phyloP scores from a whole-genome alignment of 202 grass and related monocot genomes.

The Schoenoplectus tabernaemontani region DNA sequence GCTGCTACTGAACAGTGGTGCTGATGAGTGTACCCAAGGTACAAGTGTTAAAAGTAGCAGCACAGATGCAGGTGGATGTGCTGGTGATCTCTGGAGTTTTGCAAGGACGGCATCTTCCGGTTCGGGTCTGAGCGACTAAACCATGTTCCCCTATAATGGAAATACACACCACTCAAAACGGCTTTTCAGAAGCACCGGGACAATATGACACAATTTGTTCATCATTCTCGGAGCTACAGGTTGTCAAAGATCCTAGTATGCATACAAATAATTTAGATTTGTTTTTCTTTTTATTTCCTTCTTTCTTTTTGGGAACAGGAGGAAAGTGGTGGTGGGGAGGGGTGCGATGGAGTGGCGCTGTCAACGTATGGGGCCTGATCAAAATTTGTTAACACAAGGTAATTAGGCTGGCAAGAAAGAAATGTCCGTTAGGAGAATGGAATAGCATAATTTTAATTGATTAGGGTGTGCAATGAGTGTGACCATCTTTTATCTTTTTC shows the following conservation, averaged over 20 bases:
- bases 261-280: slow-evolving; percentile 10
- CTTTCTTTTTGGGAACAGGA: slow-evolving; percentile 14
- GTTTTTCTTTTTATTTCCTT: background rate
- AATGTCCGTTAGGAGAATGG: slow-evolving; percentile 24
- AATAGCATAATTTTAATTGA: slow-evolving; percentile 1
- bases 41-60: background rate
- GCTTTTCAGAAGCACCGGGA: background rate
- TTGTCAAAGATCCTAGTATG: background rate
- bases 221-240: background rate
- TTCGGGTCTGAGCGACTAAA: slow-evolving; percentile 33
- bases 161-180: background rate
- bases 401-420: slow-evolving; percentile 10
- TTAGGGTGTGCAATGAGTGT: slow-evolving; percentile 21
- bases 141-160: slow-evolving; percentile 36
- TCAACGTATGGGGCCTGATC: slow-evolving; percentile 18
- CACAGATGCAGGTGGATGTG: background rate
- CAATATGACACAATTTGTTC: background rate
- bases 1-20: slow-evolving; percentile 17
- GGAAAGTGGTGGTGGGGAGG: background rate
- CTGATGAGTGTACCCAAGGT: background rate
- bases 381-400: slow-evolving; percentile 30
- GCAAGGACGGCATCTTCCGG: slow-evolving; percentile 34
- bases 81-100: slow-evolving; percentile 89
- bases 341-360: slow-evolving; percentile 56
- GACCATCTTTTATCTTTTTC: background rate